Evolutionary conservation across 208 protist genomes (phyloP), one percentile per base, ranked within the genome.

Genomic region (Willaertia magna): DNA sequence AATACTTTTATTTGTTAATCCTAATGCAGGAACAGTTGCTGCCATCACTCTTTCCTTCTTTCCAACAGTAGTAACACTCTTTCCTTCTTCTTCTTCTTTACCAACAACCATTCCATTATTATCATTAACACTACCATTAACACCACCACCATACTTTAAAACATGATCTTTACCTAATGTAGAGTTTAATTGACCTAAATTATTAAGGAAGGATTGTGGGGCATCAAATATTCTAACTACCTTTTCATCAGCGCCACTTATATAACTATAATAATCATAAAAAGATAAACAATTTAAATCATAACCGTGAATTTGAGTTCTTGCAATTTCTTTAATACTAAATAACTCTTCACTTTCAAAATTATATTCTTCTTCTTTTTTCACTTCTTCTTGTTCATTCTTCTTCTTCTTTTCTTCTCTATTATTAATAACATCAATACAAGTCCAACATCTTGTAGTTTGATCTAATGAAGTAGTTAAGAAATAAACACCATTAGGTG

Each of bases 251-350:
- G 86, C 92, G 48, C 89, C 92, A 30, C 85, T 87, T 20, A 89
- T 85, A 11, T 92, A 88, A 14, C 42, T 34, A 79, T 91, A 87
- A 78, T 84, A 30, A 46, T 87, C 40, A 18, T 90, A 26, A 87
- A 91, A 91, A 2, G 82, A 40, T 40, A 91, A 74, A 59, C 88
- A 90, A 40, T 86, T 83, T 44, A 93, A 85, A 83, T 93, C 89
- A 78, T 93, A 90, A n/a, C 92, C 92, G 84, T 93, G 92, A 16
- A 93, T 86, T 83, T 93, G 89, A 34, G 91, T 88, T 51, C 91
- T 87, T n/a, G 88, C 89, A 42, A 93, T 83, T 79, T 93, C 92
- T 48, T 89, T 18, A 82, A 55, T 30, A 6, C 26, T 34, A 34
- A 16, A 2, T 6, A 34, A 9, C n/a, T 67, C 55, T 34, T 7